Conservation (phyloP, 2,329 filamentous ascomycete species). For the Xylariaceae sp. region DNA sequence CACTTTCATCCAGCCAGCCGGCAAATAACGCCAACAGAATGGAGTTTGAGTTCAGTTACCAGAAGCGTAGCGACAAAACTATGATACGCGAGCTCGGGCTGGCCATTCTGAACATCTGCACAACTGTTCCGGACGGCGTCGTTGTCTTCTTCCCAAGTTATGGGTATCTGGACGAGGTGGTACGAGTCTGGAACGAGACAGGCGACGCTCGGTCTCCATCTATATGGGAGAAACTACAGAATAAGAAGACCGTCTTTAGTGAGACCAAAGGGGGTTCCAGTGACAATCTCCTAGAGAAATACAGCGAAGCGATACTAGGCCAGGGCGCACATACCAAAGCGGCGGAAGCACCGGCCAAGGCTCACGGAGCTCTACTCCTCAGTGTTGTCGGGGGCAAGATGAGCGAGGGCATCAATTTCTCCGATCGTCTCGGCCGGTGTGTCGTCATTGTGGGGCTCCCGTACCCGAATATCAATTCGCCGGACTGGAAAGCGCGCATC, state of each 20-base stretch:
- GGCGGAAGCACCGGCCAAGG: background rate
- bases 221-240: slow-evolving; percentile 54
- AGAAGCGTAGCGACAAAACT: slow-evolving; percentile 60
- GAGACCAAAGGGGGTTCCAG: slow-evolving; percentile 50
- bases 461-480: slow-evolving; percentile 82
- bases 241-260: slow-evolving; percentile 58
- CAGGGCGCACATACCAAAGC: slow-evolving; percentile 27
- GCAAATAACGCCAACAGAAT: slow-evolving; percentile 13
- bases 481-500: slow-evolving; percentile 90
- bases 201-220: slow-evolving; percentile 32
- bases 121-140: slow-evolving; percentile 76
- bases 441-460: slow-evolving; percentile 90
- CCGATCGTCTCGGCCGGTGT: slow-evolving; percentile 79
- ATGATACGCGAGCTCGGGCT: slow-evolving; percentile 72
- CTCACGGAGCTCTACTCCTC: slow-evolving; percentile 68
- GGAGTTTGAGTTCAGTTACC: slow-evolving; percentile 82
- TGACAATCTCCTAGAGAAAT: slow-evolving; percentile 69
- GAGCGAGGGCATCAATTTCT: slow-evolving; percentile 98
- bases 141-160: slow-evolving; percentile 97
- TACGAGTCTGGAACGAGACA: slow-evolving; percentile 53
- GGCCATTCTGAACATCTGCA: slow-evolving; percentile 65
- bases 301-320: slow-evolving; percentile 61
- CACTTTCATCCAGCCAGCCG: slow-evolving; percentile 48
- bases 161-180: slow-evolving; percentile 74
- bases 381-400: slow-evolving; percentile 92